phyloP scores from a whole-genome alignment of 495 filamentous ascomycete species.

The Neurospora tetraspora region DNA sequence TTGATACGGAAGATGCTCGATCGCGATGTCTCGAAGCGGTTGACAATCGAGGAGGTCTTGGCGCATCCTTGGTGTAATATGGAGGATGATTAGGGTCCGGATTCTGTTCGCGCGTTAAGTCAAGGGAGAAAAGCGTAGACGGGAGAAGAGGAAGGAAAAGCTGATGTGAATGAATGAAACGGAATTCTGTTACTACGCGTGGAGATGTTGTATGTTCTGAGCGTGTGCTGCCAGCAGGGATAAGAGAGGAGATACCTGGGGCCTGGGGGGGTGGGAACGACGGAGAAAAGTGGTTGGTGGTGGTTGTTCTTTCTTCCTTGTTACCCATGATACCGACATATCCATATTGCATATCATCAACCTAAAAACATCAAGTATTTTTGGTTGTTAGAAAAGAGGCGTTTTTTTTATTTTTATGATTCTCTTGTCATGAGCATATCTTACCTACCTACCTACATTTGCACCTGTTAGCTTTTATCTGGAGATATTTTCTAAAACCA shows the following conservation, averaged over 20 bases:
- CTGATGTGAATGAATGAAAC: neutral
- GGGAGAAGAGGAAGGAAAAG: neutral
- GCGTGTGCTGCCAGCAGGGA: neutral
- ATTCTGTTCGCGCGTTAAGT: neutral
- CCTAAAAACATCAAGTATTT: neutral
- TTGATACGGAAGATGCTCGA: conserved; percentile 85
- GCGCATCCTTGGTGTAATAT: conserved; percentile 69
- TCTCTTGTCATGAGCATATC: neutral
- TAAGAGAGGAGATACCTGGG: neutral
- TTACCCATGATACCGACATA: neutral
- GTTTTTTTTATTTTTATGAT: neutral
- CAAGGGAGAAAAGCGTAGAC: neutral
- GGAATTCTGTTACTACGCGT: neutral
- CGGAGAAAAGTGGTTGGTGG: neutral
- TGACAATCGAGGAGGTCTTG: conserved; percentile 74
- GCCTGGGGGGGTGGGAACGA: neutral
- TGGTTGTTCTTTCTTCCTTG: neutral
- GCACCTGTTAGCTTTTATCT: neutral
- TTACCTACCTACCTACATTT: neutral
- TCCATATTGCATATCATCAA: neutral
- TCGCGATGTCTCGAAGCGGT: conserved; percentile 70
- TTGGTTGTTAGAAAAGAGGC: neutral
- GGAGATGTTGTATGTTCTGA: neutral
- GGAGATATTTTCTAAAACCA: neutral
- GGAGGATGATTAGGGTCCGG: conserved; percentile 5